Evolutionary conservation across 192 early-diverging fungal species (phyloP).

Genomic region (Entophlyctis helioformis): DNA sequence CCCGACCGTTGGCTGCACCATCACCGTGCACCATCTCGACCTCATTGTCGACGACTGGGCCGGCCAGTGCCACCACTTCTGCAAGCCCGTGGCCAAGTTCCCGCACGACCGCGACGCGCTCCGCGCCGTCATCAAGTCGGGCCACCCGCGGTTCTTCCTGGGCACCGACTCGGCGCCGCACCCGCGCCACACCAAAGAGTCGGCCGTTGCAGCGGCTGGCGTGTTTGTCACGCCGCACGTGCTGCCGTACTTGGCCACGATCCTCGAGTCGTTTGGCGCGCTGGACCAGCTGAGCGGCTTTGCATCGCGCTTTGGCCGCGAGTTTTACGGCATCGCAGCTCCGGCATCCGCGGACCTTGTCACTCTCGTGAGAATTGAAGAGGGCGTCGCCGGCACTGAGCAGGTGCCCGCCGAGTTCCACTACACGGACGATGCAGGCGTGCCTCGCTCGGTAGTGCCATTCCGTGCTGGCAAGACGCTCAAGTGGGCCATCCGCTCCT

Average conservation of each 20-base stretch:
- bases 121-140: slow-evolving; percentile 51
- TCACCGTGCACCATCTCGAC: slow-evolving; percentile 90
- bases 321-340: slow-evolving; percentile 67
- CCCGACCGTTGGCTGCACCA: slow-evolving; percentile 83
- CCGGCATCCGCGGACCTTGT: slow-evolving; percentile 23
- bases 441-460: slow-evolving; percentile 60
- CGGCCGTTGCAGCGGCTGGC: slow-evolving; percentile 69
- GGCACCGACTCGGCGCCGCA: slow-evolving; percentile 97
- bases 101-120: slow-evolving; percentile 84
- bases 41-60: slow-evolving; percentile 97
- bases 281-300: slow-evolving; percentile 70
- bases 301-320: slow-evolving; percentile 70
- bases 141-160: slow-evolving; percentile 92
- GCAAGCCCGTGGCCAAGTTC: slow-evolving; percentile 97
- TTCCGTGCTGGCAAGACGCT: slow-evolving; percentile 60
- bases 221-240: slow-evolving; percentile 86
- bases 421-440: slow-evolving; percentile 33
- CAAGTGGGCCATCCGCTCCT: slow-evolving; percentile 4
- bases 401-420: slow-evolving; percentile 39
- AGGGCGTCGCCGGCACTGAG: slow-evolving; percentile 9
- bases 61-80: slow-evolving; percentile 89
- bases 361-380: slow-evolving; percentile 26
- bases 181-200: slow-evolving; percentile 76
- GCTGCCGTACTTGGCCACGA: slow-evolving; percentile 74
- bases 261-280: slow-evolving; percentile 77